Conservation (phyloP, 352 stramenopile genomes). For the Phytophthora meadii region DNA sequence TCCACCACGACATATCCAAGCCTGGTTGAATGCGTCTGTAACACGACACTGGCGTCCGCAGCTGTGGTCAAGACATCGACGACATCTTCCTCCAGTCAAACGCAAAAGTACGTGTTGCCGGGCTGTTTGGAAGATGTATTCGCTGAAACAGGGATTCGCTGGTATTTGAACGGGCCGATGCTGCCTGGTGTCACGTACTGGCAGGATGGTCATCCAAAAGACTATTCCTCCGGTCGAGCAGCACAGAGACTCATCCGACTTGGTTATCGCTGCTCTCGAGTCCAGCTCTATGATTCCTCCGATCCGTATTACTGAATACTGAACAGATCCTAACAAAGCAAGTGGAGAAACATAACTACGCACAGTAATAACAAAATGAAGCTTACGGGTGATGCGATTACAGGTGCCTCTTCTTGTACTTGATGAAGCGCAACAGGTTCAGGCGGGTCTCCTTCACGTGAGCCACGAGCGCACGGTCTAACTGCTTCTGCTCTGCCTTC, state of each 20-base stretch:
- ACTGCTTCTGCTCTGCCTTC: conserved; percentile 74
- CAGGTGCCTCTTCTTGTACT: conserved; percentile 92
- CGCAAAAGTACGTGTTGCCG: conserved; percentile 60
- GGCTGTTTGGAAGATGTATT: conserved; percentile 87
- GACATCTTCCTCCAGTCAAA: conserved; percentile 42
- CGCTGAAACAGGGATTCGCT: conserved; percentile 78
- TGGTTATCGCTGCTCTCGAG: conserved; percentile 70
- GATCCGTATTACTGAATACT: conserved; percentile 49
- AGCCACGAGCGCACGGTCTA: conserved; percentile 80
- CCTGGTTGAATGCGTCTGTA: conserved; percentile 80
- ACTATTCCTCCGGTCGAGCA: conserved; percentile 59
- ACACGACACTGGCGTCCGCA: conserved; percentile 63
- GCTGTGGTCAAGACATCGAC: conserved; percentile 61
- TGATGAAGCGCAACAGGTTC: conserved; percentile 90
- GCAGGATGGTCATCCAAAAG: conserved; percentile 36
- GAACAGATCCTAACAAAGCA: neutral
- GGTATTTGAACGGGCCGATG: conserved; percentile 78
- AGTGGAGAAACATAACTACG: conserved; percentile 6
- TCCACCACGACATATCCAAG: conserved; percentile 57
- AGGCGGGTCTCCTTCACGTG: conserved; percentile 89
- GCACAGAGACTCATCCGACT: conserved; percentile 72
- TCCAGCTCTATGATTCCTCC: conserved; percentile 74
- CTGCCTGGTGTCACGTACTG: conserved; percentile 69
- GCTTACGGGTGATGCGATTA: conserved; percentile 42
- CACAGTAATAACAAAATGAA: conserved; percentile 22